These are phyloP conservation scores for Tricladium varicosporioides DNA, from an alignment of 2,329 filamentous ascomycete genomes.

Conservation along the genomic window DNA sequence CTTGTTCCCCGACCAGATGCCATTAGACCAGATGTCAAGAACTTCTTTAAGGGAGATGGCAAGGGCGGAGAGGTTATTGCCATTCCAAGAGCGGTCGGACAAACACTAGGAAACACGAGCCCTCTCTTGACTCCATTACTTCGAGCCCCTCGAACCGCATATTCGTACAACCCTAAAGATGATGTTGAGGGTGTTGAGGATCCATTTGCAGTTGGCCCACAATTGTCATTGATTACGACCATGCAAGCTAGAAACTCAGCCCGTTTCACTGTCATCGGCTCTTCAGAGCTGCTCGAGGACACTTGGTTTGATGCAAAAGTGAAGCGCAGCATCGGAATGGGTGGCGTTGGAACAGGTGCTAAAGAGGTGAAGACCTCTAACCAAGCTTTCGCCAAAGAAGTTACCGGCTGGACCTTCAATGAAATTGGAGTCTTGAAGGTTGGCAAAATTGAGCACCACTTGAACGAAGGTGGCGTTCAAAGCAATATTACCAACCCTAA, in stretches of 20 bases:
- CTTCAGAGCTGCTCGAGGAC: constrained; percentile 83
- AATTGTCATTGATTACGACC: constrained; percentile 80
- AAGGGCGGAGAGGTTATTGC: constrained; percentile 60
- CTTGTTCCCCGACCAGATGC: constrained; percentile 68
- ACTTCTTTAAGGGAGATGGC: constrained; percentile 69
- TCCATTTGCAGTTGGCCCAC: constrained; percentile 77
- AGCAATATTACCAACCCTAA: constrained; percentile 66
- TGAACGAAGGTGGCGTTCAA: constrained; percentile 54
- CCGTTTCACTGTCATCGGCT: constrained; percentile 80
- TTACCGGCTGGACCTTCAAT: constrained; percentile 96
- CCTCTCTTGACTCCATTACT: constrained; percentile 79
- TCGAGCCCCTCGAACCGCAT: constrained; percentile 79
- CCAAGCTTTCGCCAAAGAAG: constrained; percentile 76
- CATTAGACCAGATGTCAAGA: constrained; percentile 66
- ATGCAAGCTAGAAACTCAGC: constrained; percentile 93
- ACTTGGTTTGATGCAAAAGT: constrained; percentile 85
- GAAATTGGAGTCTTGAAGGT: constrained; percentile 88
- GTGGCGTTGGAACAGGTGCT: constrained; percentile 46
- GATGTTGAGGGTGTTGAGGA: constrained; percentile 73
- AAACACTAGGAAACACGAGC: constrained; percentile 73
- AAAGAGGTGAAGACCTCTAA: constrained; percentile 66
- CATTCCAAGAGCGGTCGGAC: constrained; percentile 78
- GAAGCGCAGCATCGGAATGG: constrained; percentile 43
- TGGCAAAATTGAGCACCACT: constrained; percentile 76
- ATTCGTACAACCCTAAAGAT: constrained; percentile 92